Conservation (phyloP, 75 land plant species). For the Adiantum capillusveneris region DNA sequence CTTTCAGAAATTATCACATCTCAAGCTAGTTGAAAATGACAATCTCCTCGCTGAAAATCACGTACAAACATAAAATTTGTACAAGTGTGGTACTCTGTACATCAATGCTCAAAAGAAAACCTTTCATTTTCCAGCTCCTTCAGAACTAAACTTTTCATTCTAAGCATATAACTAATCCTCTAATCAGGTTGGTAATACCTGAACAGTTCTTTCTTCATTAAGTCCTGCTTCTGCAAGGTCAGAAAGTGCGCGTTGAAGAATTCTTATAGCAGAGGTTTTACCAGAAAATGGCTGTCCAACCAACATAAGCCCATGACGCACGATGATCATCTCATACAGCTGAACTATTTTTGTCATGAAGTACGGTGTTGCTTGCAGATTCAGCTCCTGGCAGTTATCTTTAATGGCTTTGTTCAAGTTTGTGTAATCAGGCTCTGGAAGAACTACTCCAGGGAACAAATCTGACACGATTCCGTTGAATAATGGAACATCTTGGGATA, state of each 20-base stretch:
- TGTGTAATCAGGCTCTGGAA: conserved; percentile 36
- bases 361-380: conserved; percentile 29
- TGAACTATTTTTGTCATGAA: conserved; percentile 34
- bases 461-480: conserved; percentile 41
- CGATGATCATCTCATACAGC: conserved; percentile 42
- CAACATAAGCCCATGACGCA: conserved; percentile 36
- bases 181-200: conserved; percentile 16
- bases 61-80: no score
- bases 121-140: neutral
- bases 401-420: conserved; percentile 23
- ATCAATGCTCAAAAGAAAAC: neutral
- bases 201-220: conserved; percentile 30
- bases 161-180: neutral
- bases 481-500: conserved; percentile 38
- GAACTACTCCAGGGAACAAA: conserved; percentile 36
- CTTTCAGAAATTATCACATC: no score
- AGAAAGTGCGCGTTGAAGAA: conserved; percentile 28
- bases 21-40: no score
- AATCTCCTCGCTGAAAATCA: no score
- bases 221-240: conserved; percentile 25
- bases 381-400: conserved; percentile 22
- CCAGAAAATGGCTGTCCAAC: conserved; percentile 38
- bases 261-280: conserved; percentile 32
- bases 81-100: no score
- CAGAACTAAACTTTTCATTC: neutral